Conservation (phyloP, 2,329 filamentous ascomycete species). For the Fusarium subglutinans region DNA sequence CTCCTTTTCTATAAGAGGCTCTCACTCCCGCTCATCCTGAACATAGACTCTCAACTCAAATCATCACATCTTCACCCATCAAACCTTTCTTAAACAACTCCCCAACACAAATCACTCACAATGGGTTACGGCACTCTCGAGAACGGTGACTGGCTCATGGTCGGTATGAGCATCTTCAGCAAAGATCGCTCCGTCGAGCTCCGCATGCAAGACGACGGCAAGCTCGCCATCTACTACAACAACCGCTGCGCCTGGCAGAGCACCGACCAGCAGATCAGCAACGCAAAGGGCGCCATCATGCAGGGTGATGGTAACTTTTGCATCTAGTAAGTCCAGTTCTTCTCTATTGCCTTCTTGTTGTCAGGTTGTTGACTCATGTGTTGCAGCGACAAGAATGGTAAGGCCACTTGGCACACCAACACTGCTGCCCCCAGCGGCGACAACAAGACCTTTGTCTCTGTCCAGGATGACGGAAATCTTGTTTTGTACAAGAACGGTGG, state of each 20-base stretch:
- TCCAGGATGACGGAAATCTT: slow-evolving; percentile 13
- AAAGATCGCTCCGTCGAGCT: slow-evolving; percentile 8
- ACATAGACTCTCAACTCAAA: neutral
- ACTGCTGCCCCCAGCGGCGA: neutral
- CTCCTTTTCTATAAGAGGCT: neutral
- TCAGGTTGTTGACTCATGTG: no score
- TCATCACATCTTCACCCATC: neutral
- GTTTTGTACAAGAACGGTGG: neutral
- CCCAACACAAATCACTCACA: neutral
- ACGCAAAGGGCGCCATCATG: slow-evolving; percentile 6
- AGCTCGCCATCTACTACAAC: slow-evolving; percentile 6
- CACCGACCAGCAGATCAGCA: neutral
- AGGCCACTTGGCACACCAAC: slow-evolving; percentile 16
- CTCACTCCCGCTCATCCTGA: accelerated
- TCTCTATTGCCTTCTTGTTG: no score
- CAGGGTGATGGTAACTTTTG: neutral
- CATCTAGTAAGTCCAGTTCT: neutral
- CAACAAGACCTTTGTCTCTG: neutral
- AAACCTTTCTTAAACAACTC: neutral
- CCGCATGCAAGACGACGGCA: slow-evolving; percentile 20
- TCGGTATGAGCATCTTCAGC: slow-evolving; percentile 9
- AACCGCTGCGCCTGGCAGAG: slow-evolving; percentile 5
- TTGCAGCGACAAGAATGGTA: neutral
- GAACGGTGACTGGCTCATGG: slow-evolving; percentile 13
- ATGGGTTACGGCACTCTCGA: slow-evolving; percentile 12